These are phyloP conservation scores for Pharus latifolius DNA, from an alignment of 176 grass and related monocot genomes.

Conservation along the genomic window DNA sequence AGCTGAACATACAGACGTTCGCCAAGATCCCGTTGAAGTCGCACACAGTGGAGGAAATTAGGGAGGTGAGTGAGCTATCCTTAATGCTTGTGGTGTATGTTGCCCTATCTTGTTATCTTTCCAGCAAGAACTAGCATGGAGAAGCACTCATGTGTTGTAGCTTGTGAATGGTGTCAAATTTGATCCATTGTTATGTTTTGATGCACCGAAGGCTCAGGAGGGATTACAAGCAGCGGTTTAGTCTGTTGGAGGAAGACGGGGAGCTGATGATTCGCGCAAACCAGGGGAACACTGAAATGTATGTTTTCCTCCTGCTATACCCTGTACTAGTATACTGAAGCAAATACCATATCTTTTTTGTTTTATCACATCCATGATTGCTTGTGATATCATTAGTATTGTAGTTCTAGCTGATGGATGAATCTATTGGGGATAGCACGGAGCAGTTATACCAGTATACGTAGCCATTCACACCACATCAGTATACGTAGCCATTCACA, in stretches of 20 bases:
- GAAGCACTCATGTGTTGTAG: neutral
- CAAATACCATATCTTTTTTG: neutral
- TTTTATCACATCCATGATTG: neutral
- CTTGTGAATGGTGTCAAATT: neutral
- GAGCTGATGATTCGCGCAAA: conserved; percentile 78
- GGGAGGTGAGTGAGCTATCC: too few species aligned
- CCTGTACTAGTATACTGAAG: neutral
- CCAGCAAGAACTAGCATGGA: neutral
- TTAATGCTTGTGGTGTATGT: too few species aligned
- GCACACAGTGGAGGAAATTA: conserved; percentile 72
- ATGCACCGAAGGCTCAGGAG: conserved; percentile 52
- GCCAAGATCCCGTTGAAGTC: conserved; percentile 66
- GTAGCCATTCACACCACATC: too few species aligned
- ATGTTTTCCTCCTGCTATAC: too few species aligned
- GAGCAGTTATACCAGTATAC: neutral
- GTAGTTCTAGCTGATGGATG: neutral
- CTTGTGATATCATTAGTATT: neutral
- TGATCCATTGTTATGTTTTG: neutral
- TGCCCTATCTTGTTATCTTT: neutral
- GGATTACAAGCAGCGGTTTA: conserved; percentile 79
- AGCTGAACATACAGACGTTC: conserved; percentile 47
- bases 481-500: too few species aligned
- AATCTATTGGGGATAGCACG: neutral
- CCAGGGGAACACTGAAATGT: conserved; percentile 73
- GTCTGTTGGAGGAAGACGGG: conserved; percentile 76